Conservation (phyloP, 768 basidiomycete species). For the Leccinum sublutescens region DNA sequence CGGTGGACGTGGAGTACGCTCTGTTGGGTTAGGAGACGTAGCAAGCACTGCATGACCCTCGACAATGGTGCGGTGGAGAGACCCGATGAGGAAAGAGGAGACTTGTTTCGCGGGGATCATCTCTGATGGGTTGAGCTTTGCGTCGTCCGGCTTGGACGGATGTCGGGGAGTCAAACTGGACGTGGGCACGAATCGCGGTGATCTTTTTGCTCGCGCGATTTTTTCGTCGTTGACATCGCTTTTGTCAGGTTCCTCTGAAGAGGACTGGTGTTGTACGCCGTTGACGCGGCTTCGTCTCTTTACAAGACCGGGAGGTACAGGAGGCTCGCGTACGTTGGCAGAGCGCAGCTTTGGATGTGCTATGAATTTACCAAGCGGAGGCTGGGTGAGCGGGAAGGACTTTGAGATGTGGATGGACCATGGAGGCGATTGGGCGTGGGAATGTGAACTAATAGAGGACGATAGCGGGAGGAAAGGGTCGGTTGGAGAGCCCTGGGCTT, state of each 20-base stretch:
- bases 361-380: slow-evolving; percentile 28
- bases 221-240: slow-evolving; percentile 26
- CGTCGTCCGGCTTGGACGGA: not conserved
- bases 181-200: slow-evolving; percentile 4
- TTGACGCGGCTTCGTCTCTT: slow-evolving; percentile 26
- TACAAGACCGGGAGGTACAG: slow-evolving; percentile 33
- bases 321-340: slow-evolving; percentile 28
- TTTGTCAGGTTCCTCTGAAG: slow-evolving; percentile 29
- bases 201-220: slow-evolving; percentile 5
- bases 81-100: slow-evolving; percentile 6
- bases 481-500: slow-evolving; percentile 29
- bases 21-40: slow-evolving; percentile 3
- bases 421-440: slow-evolving; percentile 24
- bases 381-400: slow-evolving; percentile 30
- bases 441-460: slow-evolving; percentile 20
- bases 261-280: slow-evolving; percentile 24
- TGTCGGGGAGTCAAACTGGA: slow-evolving; percentile 3
- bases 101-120: slow-evolving; percentile 10
- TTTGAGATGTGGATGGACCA: slow-evolving; percentile 32
- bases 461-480: slow-evolving; percentile 27
- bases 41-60: slow-evolving; percentile 2
- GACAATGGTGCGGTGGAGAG: slow-evolving; percentile 3
- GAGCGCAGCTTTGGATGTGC: slow-evolving; percentile 32
- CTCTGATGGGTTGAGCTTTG: not conserved
- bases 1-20: slow-evolving; percentile 13